These are phyloP conservation scores for Stropharia rugosoannulata DNA, from an alignment of 768 basidiomycete species.

Conservation along the genomic window DNA sequence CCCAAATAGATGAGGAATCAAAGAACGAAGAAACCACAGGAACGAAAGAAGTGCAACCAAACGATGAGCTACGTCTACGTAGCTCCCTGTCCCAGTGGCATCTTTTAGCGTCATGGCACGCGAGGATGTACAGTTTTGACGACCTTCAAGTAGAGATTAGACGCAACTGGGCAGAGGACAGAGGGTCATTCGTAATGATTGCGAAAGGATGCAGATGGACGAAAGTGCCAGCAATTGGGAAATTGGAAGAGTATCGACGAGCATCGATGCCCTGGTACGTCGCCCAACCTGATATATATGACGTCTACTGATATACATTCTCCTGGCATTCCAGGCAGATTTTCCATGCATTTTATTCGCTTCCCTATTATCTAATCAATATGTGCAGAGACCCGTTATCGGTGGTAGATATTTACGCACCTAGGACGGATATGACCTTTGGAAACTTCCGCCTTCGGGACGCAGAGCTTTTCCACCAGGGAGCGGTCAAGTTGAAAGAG, in stretches of 20 bases:
- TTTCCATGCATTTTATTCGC: constrained; percentile 19
- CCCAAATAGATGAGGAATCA: constrained; percentile 3
- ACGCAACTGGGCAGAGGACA: constrained; percentile 32
- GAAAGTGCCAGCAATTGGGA: constrained; percentile 23
- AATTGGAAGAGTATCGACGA: constrained; percentile 3
- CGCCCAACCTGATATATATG: not conserved
- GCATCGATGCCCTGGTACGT: constrained; percentile 9
- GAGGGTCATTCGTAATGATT: constrained; percentile 39
- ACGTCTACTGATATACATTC: not conserved
- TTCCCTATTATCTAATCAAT: constrained; percentile 29
- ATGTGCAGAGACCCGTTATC: constrained; percentile 29
- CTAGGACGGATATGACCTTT: constrained; percentile 39
- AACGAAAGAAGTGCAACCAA: constrained; percentile 10
- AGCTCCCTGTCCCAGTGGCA: constrained; percentile 32
- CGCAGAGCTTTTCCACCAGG: constrained; percentile 37
- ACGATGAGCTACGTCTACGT: constrained; percentile 32
- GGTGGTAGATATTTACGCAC: constrained; percentile 32
- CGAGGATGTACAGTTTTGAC: constrained; percentile 40
- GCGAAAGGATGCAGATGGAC: constrained; percentile 37
- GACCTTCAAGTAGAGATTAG: constrained; percentile 36
- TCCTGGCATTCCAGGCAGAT: constrained; percentile 1
- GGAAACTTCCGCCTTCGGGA: constrained; percentile 41
- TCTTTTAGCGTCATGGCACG: constrained; percentile 26
- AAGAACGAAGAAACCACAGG: constrained; percentile 10
- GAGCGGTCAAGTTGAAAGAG: constrained; percentile 14